These are phyloP conservation scores for Crithidia brevicula DNA, from an alignment of 208 protist genomes.

Conservation along the genomic window DNA sequence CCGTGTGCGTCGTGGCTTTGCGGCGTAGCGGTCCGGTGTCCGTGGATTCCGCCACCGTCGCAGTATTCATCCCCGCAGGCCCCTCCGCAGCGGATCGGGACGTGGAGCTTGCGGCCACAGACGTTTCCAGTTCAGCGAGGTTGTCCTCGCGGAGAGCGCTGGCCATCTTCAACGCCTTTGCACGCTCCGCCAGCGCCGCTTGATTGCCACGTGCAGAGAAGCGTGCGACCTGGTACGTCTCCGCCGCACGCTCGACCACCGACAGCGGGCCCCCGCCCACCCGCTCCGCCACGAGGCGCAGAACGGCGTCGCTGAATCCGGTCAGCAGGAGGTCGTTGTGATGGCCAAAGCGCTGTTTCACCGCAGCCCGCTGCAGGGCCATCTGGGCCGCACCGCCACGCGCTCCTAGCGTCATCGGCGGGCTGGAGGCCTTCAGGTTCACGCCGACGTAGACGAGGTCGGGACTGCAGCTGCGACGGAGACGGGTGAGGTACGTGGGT, in stretches of 20 bases:
- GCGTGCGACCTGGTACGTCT: conserved; percentile 72
- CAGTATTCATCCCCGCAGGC: no score
- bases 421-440: conserved; percentile 34
- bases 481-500: conserved; percentile 74
- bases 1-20: background rate
- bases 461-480: conserved; percentile 85
- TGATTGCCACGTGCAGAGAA: conserved; percentile 24
- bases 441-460: conserved; percentile 92
- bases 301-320: conserved; percentile 92
- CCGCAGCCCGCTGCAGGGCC: conserved; percentile 15
- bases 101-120: no score
- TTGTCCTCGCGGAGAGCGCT: conserved; percentile 21
- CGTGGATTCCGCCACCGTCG: no score
- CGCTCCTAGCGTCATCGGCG: background rate
- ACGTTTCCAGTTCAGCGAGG: no score
- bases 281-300: conserved; percentile 93
- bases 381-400: no score
- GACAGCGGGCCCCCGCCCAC: conserved; percentile 58
- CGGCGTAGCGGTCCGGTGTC: background rate
- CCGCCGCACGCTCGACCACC: conserved; percentile 83
- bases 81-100: no score
- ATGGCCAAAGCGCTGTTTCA: conserved; percentile 55
- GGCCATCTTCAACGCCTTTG: conserved; percentile 35
- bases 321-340: conserved; percentile 91
- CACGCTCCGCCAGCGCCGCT: conserved; percentile 25